These are phyloP conservation scores for Skeletonema tropicum DNA, from an alignment of 108 stramenopile genomes.

Conservation along the genomic window DNA sequence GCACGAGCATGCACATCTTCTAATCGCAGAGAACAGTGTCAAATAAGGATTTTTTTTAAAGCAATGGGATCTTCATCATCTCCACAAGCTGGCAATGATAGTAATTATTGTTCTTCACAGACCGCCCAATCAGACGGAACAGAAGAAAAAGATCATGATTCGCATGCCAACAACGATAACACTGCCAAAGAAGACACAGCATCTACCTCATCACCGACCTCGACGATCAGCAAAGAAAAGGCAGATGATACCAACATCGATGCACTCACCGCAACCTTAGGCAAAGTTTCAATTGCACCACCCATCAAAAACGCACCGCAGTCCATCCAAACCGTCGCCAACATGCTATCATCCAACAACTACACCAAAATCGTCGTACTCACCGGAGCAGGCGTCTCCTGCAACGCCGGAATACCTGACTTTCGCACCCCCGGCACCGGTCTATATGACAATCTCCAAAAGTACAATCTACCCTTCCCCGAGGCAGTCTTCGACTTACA, in stretches of 20 bases:
- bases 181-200: too few relatives aligned
- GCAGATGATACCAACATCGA: conserved; percentile 4
- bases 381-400: conserved; percentile 70
- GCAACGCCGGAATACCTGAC: conserved; percentile 94
- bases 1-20: too few relatives aligned
- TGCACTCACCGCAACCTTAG: conserved; percentile 25
- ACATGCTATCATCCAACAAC: conserved; percentile 34
- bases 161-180: too few relatives aligned
- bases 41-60: too few relatives aligned
- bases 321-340: conserved; percentile 30
- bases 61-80: too few relatives aligned
- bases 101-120: too few relatives aligned
- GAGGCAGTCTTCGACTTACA: conserved; percentile 92
- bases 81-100: too few relatives aligned
- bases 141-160: too few relatives aligned
- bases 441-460: conserved; percentile 88
- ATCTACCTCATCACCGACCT: too few relatives aligned
- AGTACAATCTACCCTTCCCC: conserved; percentile 90
- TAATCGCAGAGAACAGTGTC: too few relatives aligned
- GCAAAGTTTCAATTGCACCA: conserved; percentile 15
- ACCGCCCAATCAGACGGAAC: too few relatives aligned
- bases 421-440: conserved; percentile 92
- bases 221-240: too few relatives aligned
- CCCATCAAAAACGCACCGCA: conserved; percentile 1
- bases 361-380: conserved; percentile 48